Base-by-base conservation (phyloP, 2,329 filamentous ascomycete species). In the Pyrenochaeta sp. region DNA sequence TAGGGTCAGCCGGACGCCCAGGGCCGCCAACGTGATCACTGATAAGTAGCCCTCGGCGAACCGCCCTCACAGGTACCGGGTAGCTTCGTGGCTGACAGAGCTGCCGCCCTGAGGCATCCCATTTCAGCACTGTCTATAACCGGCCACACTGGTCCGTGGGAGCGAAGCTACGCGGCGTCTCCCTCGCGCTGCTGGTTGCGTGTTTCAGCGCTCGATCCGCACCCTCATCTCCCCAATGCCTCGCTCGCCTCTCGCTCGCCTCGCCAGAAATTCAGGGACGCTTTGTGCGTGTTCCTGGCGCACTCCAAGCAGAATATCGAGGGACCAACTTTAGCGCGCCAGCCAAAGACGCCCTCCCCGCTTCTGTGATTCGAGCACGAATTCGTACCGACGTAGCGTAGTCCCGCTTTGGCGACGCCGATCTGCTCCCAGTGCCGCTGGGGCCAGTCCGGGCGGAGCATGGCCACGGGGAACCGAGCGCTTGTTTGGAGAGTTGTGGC, bases 281-380 rank as follows among this genome's bases (percentile, higher is more conserved):
- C 47, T 66, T 62, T 67, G 58, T 67, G 68, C 42, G 51, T 64
- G 68, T 68, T 60, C 68, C 68, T 68, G 68, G 63, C 68, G 58
- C 64, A 54, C 59, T 52, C 58, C 58, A 50, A 44, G 50, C 50
- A 39, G 36, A n/a, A 19, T 39, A 45, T 57, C 54, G 54, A 64
- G 62, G 52, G 56, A 52, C 53, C 48, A 44, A 42, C 47, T 37
- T 42, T 69, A 65, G 62, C 60, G 61, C 52, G 51, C 46, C 62
- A 54, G 54, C 52, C 45, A 56, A 50, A 24, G 32, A 56, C 53
- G 52, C 53, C 39, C 51, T 22, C 56, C 56, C 56, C 58, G 64
- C 57, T 47, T 32, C 36, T 54, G 54, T 68, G 65, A 68, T 67
- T 69, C 66, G 68, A 67, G 66, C 65, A 55, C 56, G 44, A 58